Percentiles rank a stretch among this genome's conserved stretches.
Conservation (phyloP, 208 protist species). For the Leishmania gerbilli region DNA sequence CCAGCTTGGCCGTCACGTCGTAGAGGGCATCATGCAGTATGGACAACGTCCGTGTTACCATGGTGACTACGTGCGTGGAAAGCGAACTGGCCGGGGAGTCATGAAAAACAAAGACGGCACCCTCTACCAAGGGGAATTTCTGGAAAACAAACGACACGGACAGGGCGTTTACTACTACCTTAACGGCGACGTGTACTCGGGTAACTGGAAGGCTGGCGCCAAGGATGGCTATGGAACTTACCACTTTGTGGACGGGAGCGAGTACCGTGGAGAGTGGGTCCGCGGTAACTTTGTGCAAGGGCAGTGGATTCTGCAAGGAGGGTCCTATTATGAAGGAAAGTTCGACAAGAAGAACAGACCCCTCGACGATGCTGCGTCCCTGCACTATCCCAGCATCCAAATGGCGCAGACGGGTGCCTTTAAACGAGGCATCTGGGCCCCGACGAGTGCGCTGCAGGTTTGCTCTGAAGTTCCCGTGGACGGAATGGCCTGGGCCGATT, state of each 20-base stretch:
- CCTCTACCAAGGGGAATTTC: constrained; percentile 91
- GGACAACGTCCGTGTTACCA: constrained; percentile 83
- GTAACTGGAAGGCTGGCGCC: constrained; percentile 78
- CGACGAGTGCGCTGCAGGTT: constrained; percentile 58
- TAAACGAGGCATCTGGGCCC: constrained; percentile 78
- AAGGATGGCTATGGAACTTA: constrained; percentile 92
- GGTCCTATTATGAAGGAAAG: constrained; percentile 88
- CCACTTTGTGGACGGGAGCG: constrained; percentile 78
- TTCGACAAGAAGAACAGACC: constrained; percentile 91
- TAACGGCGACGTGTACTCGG: constrained; percentile 91
- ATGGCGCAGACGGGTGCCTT: constrained; percentile 80
- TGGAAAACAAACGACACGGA: constrained; percentile 88
- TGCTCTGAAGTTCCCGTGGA: constrained; percentile 54
- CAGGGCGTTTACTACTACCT: constrained; percentile 93
- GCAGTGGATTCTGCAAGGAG: constrained; percentile 88
- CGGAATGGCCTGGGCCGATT: constrained; percentile 37
- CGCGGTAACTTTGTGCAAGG: constrained; percentile 83
- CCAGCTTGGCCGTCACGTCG: constrained; percentile 63
- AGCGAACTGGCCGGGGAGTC: constrained; percentile 75
- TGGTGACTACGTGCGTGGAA: constrained; percentile 85
- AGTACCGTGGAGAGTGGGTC: constrained; percentile 85
- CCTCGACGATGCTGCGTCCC: constrained; percentile 64
- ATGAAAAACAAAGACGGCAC: constrained; percentile 93
- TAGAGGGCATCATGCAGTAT: constrained; percentile 67
- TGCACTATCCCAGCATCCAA: constrained; percentile 71